Base-by-base conservation (phyloP, 345 rosid species). In the Microthlaspi erraticum region DNA sequence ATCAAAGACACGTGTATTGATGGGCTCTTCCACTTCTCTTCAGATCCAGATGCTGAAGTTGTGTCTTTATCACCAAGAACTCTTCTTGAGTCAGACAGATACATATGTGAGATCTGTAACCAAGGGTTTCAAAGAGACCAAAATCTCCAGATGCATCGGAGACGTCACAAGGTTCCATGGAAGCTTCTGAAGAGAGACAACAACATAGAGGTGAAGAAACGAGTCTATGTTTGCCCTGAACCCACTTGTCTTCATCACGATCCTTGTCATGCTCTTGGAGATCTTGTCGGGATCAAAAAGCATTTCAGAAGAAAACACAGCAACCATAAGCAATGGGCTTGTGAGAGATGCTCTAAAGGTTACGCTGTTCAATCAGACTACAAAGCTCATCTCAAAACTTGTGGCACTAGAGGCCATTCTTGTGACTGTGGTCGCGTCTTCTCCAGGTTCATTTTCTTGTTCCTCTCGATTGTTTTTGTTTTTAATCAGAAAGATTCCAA, bases 41-140 rank as follows among this genome's bases (percentile, higher is more conserved):
- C 78, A 89, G 96, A 89, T 87, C 96, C 96, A 55, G 89, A 89
- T 81, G 96, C 96, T 49, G 96, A 87, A 78, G 96, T 89, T 68
- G 91, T 89, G 8, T 89, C 93, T 61, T 60, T 89, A 43, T 86
- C 96, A 2, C 93, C 96, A 3, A 81, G 79, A 77, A 89, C 91
- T 10, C 77, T 89, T 37, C 77, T 89, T 36, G 93, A 89, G 74
- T 89, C 96, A 37, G 92, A 89, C 63, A 80, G 89, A 60, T 89
- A 89, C 68, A 82, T 89, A 17, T 89, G 96, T 60, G 96, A 89
- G 91, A 89, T 89, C 89, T 89, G 96, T 52, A 89, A 84, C 77
- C 93, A 89, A 82, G 96, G 96, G 70, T 89, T 89, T 77, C 92
- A 89, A 72, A 78, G 96, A 54, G 96, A 89, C 77, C 96, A 89